Evolutionary conservation across 2,329 filamentous ascomycete species (phyloP).

Genomic region (Stagonosporopsis vannaccii): DNA sequence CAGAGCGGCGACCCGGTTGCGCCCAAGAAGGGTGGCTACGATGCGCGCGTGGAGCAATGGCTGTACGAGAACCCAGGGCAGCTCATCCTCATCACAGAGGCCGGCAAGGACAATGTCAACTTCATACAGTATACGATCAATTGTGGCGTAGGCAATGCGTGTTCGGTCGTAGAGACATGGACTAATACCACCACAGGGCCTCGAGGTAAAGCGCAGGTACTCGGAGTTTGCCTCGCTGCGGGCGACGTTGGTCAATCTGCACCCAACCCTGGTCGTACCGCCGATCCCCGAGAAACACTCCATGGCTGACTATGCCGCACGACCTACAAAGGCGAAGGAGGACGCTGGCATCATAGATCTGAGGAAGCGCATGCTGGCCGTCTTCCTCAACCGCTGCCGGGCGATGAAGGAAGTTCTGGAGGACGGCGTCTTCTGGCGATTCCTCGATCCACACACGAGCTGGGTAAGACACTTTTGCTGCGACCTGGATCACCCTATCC

Average conservation of each 20-base stretch:
- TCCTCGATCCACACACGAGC: conserved; percentile 96
- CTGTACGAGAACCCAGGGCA: conserved; percentile 93
- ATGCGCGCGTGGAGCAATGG: conserved; percentile 96
- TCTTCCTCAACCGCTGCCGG: conserved; percentile 92
- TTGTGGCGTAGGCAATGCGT: conserved; percentile 73
- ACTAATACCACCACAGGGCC: conserved; percentile 67
- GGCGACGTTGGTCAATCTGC: conserved; percentile 85
- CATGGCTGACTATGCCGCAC: conserved; percentile 97
- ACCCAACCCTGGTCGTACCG: conserved; percentile 93
- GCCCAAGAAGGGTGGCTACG: conserved; percentile 84
- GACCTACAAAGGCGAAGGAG: conserved; percentile 97
- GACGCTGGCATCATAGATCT: conserved; percentile 96
- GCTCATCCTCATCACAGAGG: conserved; percentile 89
- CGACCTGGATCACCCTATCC: background rate
- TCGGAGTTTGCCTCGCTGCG: conserved; percentile 95
- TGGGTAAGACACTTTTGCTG: conserved; percentile 70
- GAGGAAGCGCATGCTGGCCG: conserved; percentile 93
- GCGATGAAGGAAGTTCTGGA: conserved; percentile 90
- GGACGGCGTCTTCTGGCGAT: conserved; percentile 97
- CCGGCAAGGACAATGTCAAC: conserved; percentile 90
- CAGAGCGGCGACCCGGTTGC: conserved; percentile 51
- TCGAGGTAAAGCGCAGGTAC: conserved; percentile 93
- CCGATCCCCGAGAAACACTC: conserved; percentile 99
- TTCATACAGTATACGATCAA: conserved; percentile 98
- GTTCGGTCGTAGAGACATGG: background rate